These are phyloP conservation scores for Albizia julibrissin DNA, from an alignment of 306 rosid species.

Conservation along the genomic window DNA sequence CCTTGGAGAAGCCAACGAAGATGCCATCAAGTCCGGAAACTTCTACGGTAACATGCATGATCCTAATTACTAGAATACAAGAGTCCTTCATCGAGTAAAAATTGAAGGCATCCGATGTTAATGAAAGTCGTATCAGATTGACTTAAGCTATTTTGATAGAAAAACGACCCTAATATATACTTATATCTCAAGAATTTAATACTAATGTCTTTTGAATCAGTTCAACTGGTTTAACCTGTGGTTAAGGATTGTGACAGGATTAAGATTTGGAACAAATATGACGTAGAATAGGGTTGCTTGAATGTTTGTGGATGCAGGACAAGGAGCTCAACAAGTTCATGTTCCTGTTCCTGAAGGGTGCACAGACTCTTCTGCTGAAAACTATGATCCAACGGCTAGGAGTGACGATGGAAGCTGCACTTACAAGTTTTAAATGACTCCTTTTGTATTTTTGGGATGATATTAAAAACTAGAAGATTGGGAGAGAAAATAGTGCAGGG, in stretches of 20 bases:
- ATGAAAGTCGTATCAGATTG: background rate
- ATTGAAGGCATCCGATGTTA: too few relatives aligned
- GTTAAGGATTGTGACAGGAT: conserved; percentile 23
- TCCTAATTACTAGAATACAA: conserved; percentile 2
- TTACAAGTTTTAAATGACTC: conserved; percentile 42
- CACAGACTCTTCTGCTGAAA: conserved; percentile 56
- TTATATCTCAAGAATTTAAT: too few relatives aligned
- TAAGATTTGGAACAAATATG: conserved; percentile 20
- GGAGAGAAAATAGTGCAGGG: background rate
- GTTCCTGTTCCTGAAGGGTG: conserved; percentile 66
- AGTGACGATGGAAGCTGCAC: conserved; percentile 58
- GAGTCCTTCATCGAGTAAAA: too few relatives aligned
- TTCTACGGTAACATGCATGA: conserved; percentile 53
- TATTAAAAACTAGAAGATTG: background rate
- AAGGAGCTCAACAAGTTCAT: conserved; percentile 60
- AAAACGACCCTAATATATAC: too few relatives aligned
- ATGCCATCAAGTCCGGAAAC: conserved; percentile 56
- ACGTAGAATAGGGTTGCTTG: conserved; percentile 30
- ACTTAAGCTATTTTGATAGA: too few relatives aligned
- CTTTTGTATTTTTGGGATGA: conserved; percentile 16
- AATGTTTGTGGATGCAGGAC: conserved; percentile 57
- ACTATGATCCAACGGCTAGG: conserved; percentile 60
- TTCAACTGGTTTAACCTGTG: background rate
- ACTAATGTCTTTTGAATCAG: background rate
- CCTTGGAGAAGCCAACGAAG: conserved; percentile 72